phyloP scores from a whole-genome alignment of 1,284 basidiomycete species.

The Rhodofomes roseus region DNA sequence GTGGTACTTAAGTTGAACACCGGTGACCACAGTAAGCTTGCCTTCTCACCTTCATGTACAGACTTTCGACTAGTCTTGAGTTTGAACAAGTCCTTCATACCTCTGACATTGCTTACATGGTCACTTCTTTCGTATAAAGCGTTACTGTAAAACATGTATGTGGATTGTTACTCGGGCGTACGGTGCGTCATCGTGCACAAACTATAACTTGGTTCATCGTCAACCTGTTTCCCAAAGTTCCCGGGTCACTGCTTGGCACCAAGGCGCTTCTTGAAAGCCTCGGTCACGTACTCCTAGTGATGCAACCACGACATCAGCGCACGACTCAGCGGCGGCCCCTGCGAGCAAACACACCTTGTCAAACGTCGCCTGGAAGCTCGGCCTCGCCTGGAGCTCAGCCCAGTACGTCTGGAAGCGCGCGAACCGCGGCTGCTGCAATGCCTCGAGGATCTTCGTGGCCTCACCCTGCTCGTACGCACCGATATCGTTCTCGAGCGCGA shows the following conservation, averaged over 20 bases:
- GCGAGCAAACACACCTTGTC: conserved; percentile 23
- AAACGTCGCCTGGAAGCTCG: conserved; percentile 28
- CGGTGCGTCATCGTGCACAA: no score
- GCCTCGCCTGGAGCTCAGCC: conserved; percentile 23
- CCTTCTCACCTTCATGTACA: no score
- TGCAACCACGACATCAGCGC: background rate
- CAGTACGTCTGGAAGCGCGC: conserved; percentile 28
- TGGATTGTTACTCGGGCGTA: no score
- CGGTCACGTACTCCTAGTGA: conserved; percentile 12
- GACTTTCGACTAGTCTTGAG: no score
- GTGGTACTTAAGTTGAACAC: background rate
- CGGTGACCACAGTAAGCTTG: background rate
- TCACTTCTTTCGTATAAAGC: no score
- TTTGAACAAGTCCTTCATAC: no score
- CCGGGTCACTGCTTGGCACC: conserved; percentile 9
- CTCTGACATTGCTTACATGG: no score
- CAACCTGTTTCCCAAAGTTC: background rate
- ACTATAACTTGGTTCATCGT: no score
- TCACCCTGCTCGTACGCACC: conserved; percentile 27
- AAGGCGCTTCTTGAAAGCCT: conserved; percentile 10
- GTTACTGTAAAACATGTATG: no score
- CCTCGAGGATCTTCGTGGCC: conserved; percentile 24
- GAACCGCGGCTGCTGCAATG: conserved; percentile 23
- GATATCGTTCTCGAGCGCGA: conserved; percentile 27
- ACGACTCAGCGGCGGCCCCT: background rate